Conservation (phyloP, 805 yeast species). For the Komagataella kurtzmanii region DNA sequence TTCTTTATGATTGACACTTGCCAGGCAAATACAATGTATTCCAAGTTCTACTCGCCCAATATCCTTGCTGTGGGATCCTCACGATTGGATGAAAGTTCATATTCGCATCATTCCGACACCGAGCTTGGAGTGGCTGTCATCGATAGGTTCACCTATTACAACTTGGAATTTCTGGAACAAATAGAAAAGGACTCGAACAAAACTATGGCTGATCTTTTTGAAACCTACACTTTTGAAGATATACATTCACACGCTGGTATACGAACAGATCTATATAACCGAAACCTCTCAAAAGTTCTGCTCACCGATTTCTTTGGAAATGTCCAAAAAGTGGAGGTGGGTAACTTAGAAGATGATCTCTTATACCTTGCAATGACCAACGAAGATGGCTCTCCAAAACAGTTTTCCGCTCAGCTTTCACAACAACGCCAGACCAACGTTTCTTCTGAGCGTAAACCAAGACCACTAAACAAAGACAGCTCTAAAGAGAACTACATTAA, state of each 20-base stretch:
- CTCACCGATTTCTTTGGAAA: conserved; percentile 94
- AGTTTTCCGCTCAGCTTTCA: background rate
- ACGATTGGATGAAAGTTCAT: conserved; percentile 75
- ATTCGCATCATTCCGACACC: conserved; percentile 90
- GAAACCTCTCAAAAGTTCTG: conserved; percentile 54
- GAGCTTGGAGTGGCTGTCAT: conserved; percentile 97
- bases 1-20: conserved; percentile 98
- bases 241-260: conserved; percentile 94
- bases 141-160: conserved; percentile 89
- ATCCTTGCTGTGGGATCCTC: conserved; percentile 89
- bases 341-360: conserved; percentile 34
- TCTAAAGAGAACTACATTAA: background rate
- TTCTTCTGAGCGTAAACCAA: background rate
- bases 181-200: conserved; percentile 62
- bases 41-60: conserved; percentile 84
- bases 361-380: conserved; percentile 23
- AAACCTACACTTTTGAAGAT: conserved; percentile 68
- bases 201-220: conserved; percentile 77
- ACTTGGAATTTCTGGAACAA: conserved; percentile 72
- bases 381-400: conserved; percentile 9
- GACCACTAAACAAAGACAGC: background rate
- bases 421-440: background rate
- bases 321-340: conserved; percentile 63
- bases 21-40: conserved; percentile 97
- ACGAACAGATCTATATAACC: conserved; percentile 60